Conservation (phyloP, 2,329 filamentous ascomycete genomes). For the Fusarium sp. region DNA sequence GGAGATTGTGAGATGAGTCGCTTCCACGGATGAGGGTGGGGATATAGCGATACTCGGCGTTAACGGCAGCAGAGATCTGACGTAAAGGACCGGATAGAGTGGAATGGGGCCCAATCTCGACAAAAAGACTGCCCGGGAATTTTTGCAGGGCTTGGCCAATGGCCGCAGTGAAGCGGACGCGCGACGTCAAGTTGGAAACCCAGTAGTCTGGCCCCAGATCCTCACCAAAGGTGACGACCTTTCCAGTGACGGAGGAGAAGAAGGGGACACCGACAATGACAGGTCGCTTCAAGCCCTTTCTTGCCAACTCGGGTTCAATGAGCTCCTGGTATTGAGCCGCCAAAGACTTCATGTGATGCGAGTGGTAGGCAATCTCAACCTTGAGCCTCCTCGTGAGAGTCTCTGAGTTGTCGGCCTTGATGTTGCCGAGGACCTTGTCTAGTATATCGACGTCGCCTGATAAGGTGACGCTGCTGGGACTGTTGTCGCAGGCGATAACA, state of each 20-base stretch:
- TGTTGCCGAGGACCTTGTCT: slow-evolving; percentile 52
- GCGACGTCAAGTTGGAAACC: slow-evolving; percentile 2
- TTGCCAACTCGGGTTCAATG: neutral
- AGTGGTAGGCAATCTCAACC: slow-evolving; percentile 67
- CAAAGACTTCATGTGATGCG: slow-evolving; percentile 64
- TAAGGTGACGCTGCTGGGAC: slow-evolving; percentile 64
- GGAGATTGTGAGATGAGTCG: neutral
- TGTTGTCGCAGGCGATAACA: slow-evolving; percentile 63
- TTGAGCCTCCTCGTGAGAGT: slow-evolving; percentile 62
- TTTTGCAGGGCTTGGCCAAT: neutral
- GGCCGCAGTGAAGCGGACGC: neutral
- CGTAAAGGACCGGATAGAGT: neutral
- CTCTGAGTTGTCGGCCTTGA: slow-evolving; percentile 55
- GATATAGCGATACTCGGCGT: neutral
- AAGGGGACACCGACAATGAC: neutral
- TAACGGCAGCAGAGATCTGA: neutral
- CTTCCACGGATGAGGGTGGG: neutral
- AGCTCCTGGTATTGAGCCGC: slow-evolving; percentile 59
- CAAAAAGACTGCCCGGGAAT: neutral
- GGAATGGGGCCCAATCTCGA: neutral
- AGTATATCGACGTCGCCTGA: slow-evolving; percentile 62
- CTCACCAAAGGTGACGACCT: neutral
- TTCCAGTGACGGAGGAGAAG: neutral
- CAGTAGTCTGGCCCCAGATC: neutral
- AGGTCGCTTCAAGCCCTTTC: neutral